Evolutionary conservation across 352 stramenopile genomes (phyloP), one percentile per base, ranked within the genome.

Genomic region (Discostella stelligera): DNA sequence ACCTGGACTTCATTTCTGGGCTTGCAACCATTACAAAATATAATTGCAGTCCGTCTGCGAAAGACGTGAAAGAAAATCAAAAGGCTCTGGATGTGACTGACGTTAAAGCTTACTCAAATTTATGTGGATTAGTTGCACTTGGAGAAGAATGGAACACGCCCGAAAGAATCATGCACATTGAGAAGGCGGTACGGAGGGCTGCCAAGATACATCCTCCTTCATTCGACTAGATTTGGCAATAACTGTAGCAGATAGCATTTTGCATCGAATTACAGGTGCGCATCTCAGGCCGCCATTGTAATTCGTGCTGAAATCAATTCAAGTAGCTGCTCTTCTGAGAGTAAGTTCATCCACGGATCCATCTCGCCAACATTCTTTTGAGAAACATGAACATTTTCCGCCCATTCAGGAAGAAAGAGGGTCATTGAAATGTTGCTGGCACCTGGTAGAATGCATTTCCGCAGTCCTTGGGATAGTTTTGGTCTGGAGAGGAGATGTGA

Each of bases 271-370:
- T 32, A 14, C 37, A 44, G 37, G 16, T 53, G 50, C 21, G 6
- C 27, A 60, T 60, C 52, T 60, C 5, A 18, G 8, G 41, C 6
- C n/a, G 39, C 39, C 56, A 27, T 3, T 44, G 59, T 55, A 64
- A 82, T 77, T 50, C 52, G 32, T 20, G 67, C 67, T 23, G 74
- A 69, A n/a, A 77, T 70, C 10, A 71, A 50, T 60, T 82, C 68
- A 14, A 71, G n/a, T 32, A 84, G 59, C 61, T 82, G 50, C 21
- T 69, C 56, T 46, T 80, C 73, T 18, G 63, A 66, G 0, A 75
- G 39, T 13, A 79, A 58, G 71, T 82, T 82, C 53, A 82, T n/a
- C 78, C 67, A 80, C 21, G 78, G 73, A 69, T 85, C 74, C 72
- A 81, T 82, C 60, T 80, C 68, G 8, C 61, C 67, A 55, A 80